Conservation (phyloP, 2,329 filamentous ascomycete genomes). For the Emmonsiellopsis sp. region DNA sequence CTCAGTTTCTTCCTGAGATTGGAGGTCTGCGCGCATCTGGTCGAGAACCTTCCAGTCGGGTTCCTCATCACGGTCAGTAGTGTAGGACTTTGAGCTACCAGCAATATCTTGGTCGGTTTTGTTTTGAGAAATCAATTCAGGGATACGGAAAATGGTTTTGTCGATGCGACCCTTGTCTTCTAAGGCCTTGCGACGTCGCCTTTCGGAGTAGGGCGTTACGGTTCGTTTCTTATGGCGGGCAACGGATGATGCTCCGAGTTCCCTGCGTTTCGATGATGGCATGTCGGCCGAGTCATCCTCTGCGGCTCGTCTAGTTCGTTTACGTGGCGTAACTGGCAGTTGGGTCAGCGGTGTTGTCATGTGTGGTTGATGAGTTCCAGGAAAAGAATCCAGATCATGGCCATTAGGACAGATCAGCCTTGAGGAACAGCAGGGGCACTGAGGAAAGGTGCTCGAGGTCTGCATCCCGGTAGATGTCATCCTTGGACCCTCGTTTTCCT, state of each 20-base stretch:
- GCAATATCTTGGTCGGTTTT: slow-evolving; percentile 14
- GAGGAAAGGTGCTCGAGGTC: slow-evolving; percentile 1
- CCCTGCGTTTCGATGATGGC: neutral
- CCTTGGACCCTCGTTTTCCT: neutral
- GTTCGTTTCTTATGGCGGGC: slow-evolving; percentile 6
- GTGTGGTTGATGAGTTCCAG: slow-evolving; percentile 1
- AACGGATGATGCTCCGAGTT: neutral
- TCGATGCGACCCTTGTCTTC: slow-evolving; percentile 24
- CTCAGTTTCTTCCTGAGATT: neutral
- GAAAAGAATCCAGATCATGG: slow-evolving; percentile 4
- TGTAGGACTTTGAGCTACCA: neutral
- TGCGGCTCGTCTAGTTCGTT: neutral
- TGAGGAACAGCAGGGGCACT: slow-evolving; percentile 7
- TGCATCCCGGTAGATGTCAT: slow-evolving; percentile 1
- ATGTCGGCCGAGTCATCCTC: neutral
- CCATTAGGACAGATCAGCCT: slow-evolving; percentile 8
- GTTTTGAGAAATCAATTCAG: slow-evolving; percentile 22
- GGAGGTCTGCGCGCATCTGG: slow-evolving; percentile 2
- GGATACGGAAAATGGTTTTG: slow-evolving; percentile 25
- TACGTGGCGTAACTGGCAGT: neutral
- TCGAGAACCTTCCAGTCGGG: slow-evolving; percentile 3
- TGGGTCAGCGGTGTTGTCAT: slow-evolving; percentile 7
- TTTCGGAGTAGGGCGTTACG: slow-evolving; percentile 19
- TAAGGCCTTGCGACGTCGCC: slow-evolving; percentile 19
- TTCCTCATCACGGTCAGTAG: neutral